Evolutionary conservation across 805 yeast genomes (phyloP).

Genomic region (Metschnikowia peoriensis): DNA sequence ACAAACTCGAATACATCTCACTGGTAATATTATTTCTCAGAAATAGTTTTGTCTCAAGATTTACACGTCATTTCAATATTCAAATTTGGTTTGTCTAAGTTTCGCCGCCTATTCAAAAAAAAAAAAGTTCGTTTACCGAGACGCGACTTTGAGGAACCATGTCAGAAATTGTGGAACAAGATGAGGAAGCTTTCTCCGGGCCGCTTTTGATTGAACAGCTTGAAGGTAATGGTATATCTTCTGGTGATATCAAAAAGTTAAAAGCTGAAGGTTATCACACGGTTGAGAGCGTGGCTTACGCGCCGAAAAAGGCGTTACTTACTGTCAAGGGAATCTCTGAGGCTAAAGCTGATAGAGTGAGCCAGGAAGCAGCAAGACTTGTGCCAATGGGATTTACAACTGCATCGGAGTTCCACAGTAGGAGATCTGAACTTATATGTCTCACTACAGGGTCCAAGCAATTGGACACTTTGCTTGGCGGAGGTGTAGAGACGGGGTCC

Average conservation of each 20-base stretch:
- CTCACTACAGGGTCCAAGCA: conserved; percentile 95
- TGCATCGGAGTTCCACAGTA: conserved; percentile 88
- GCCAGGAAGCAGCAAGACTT: conserved; percentile 76
- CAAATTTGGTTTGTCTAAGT: neutral
- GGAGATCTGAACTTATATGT: conserved; percentile 88
- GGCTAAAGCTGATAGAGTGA: conserved; percentile 85
- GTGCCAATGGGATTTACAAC: conserved; percentile 98
- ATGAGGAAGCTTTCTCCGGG: conserved; percentile 55
- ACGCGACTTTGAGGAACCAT: conserved; percentile 8
- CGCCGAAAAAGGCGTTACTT: conserved; percentile 77
- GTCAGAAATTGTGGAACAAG: conserved; percentile 24
- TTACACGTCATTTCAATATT: neutral
- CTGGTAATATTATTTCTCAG: neutral
- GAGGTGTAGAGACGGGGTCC: conserved; percentile 96
- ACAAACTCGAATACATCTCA: neutral
- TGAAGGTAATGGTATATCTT: conserved; percentile 83
- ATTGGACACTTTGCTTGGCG: conserved; percentile 88
- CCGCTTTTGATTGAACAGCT: conserved; percentile 54
- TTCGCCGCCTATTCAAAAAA: neutral
- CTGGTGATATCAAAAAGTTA: conserved; percentile 74
- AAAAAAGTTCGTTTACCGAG: neutral
- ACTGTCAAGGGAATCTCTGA: conserved; percentile 91
- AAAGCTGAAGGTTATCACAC: conserved; percentile 84
- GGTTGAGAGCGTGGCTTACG: conserved; percentile 89
- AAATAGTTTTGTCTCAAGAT: neutral